Evolutionary conservation across 441 rosid genomes (phyloP), one percentile per base, ranked within the genome.

Genomic region (Bocquillonia castaneifolia): DNA sequence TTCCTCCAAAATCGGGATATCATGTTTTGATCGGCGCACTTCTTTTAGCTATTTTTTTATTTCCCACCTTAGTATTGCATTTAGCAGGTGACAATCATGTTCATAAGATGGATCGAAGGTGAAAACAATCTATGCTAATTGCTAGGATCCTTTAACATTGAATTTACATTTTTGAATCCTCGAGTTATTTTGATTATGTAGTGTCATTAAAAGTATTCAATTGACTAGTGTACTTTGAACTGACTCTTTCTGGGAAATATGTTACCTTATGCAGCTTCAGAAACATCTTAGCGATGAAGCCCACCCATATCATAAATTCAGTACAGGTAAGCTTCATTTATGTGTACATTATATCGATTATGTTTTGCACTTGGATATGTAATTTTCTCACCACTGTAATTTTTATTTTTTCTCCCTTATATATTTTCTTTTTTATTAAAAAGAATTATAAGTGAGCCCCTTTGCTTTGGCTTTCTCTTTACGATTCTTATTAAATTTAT

Each of bases 291-390:
- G 91, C 76, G 74, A 59, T 73, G 85, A 84, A 82, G 79, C 77
- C 53, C 94, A 93, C 71, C 97, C 98, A 26, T 93, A 66, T 80
- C 98, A 93, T 79, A 93, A 91, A 69, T 93, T 93, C 63, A 76
- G 92, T 82, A 91, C 98, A 72, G 97, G 98, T 91, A 31, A 73
- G 84, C 29, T 48, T n/a, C 53, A n/a, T 40, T 26, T 4, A 67
- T 31, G 29, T 67, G 18, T 36, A 18, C 5, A 31, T 65, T 50
- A 29, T 31, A 26, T 63, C 32, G 26, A 50, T 48, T 64, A 12
- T 22, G n/a, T 48, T 22, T 18, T 47, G 10, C 39, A 40, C 31
- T 18, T 60, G 50, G 31, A n/a, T 59, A n/a, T 15, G 42, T 5
- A 32, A 18, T 57, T 59, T 52, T 23, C n/a, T n/a, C 4, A 1